These are phyloP conservation scores for Trypanosoma congolense DNA, from an alignment of 208 protist species.

Conservation along the genomic window DNA sequence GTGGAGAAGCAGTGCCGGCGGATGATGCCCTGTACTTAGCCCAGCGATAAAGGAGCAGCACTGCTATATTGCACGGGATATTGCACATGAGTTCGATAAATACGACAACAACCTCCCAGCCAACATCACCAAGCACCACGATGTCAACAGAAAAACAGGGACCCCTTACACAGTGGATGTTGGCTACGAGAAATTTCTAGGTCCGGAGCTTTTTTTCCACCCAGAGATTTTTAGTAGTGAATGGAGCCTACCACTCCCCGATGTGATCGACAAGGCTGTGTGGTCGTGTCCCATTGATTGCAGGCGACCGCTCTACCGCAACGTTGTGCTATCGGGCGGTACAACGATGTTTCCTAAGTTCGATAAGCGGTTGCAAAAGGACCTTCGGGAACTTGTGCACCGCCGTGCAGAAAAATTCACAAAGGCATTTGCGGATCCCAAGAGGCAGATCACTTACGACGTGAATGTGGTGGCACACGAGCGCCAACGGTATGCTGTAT, in stretches of 20 bases:
- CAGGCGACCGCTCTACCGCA: conserved; percentile 92
- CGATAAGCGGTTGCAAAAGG: conserved; percentile 33
- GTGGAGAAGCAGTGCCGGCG: conserved; percentile 80
- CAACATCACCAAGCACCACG: conserved; percentile 75
- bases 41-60: conserved; percentile 93
- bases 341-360: conserved; percentile 97
- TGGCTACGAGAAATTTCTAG: conserved; percentile 97
- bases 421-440: conserved; percentile 19
- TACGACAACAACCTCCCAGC: conserved; percentile 88
- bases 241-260: conserved; percentile 89
- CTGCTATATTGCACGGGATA: conserved; percentile 92
- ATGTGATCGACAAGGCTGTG: conserved; percentile 91
- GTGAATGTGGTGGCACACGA: conserved; percentile 93
- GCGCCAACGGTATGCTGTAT: conserved; percentile 91
- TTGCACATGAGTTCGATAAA: conserved; percentile 86
- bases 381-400: conserved; percentile 22
- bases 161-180: conserved; percentile 83
- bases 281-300: conserved; percentile 96
- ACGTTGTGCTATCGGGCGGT: conserved; percentile 98
- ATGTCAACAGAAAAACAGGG: conserved; percentile 35
- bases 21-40: conserved; percentile 90
- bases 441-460: conserved; percentile 59
- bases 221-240: conserved; percentile 95
- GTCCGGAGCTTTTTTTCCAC: conserved; percentile 98
- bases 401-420: conserved; percentile 23